phyloP scores from a whole-genome alignment of 2,329 filamentous ascomycete species.

The Raffaelea ambrosiae region DNA sequence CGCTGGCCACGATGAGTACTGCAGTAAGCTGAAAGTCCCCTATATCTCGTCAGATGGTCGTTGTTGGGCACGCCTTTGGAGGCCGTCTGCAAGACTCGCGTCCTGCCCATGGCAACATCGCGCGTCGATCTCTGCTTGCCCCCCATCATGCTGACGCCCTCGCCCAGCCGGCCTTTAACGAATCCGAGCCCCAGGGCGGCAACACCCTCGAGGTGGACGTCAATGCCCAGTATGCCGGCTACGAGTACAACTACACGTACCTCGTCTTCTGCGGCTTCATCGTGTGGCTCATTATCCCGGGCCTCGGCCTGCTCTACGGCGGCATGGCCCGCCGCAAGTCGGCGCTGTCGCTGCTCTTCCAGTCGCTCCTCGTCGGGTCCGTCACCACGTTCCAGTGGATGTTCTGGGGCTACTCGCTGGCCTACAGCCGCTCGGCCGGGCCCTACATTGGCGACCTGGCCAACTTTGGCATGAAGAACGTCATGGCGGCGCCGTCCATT shows the following conservation, averaged over 20 bases:
- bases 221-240: slow-evolving; percentile 46
- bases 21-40: no score
- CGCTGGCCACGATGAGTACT: no score
- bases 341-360: slow-evolving; percentile 53
- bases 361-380: slow-evolving; percentile 45
- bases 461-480: slow-evolving; percentile 54
- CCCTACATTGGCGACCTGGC: slow-evolving; percentile 55
- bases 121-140: no score
- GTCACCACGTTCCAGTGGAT: slow-evolving; percentile 49
- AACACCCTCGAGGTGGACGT: slow-evolving; percentile 17
- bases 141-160: no score
- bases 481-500: slow-evolving; percentile 50
- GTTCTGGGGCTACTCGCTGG: slow-evolving; percentile 57
- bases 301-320: slow-evolving; percentile 56
- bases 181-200: slow-evolving; percentile 16
- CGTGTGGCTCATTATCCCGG: slow-evolving; percentile 59
- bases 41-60: no score
- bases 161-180: slow-evolving; percentile 7
- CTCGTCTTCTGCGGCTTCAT: slow-evolving; percentile 50
- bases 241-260: slow-evolving; percentile 55
- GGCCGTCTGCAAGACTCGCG: no score
- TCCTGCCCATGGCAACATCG: no score
- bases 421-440: slow-evolving; percentile 50
- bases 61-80: no score
- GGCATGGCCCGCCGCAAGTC: slow-evolving; percentile 56